Conservation (phyloP, 768 basidiomycete genomes). For the Hericium coralloides region DNA sequence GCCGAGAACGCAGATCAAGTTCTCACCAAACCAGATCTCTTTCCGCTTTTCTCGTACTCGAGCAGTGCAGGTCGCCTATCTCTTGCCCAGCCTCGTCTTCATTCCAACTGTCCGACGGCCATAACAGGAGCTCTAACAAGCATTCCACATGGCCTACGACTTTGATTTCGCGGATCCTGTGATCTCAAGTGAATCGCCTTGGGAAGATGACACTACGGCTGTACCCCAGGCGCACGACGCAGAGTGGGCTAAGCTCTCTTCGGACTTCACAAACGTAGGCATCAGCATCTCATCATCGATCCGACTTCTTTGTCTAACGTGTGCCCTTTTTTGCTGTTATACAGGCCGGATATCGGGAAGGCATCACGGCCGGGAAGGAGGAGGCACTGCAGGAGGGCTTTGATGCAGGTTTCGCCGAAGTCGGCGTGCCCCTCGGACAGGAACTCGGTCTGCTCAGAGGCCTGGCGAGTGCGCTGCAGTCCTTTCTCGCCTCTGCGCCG, state of each 20-base stretch:
- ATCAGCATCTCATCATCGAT: neutral
- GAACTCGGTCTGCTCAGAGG: slow-evolving; percentile 77
- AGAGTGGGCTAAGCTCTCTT: slow-evolving; percentile 63
- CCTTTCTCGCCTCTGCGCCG: slow-evolving; percentile 38
- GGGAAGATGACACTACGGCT: slow-evolving; percentile 40
- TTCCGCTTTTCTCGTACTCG: too few species aligned
- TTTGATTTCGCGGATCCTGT: neutral
- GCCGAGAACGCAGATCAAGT: neutral
- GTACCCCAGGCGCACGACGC: slow-evolving; percentile 26
- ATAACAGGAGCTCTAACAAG: too few species aligned
- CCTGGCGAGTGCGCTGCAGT: slow-evolving; percentile 48
- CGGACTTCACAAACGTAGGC: slow-evolving; percentile 61
- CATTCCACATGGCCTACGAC: slow-evolving; percentile 1
- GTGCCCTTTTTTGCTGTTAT: neutral
- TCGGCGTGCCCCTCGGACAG: slow-evolving; percentile 68
- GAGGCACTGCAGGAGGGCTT: slow-evolving; percentile 83
- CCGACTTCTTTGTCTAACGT: neutral
- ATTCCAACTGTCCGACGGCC: neutral
- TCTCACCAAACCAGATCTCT: too few species aligned
- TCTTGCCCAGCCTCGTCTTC: neutral
- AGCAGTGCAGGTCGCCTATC: neutral
- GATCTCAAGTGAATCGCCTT: slow-evolving; percentile 37
- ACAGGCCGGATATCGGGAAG: slow-evolving; percentile 93
- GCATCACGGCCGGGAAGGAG: slow-evolving; percentile 89
- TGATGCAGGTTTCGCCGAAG: slow-evolving; percentile 68